phyloP scores from a whole-genome alignment of 139 green algal species.

The Astrephomene gubernaculifera region DNA sequence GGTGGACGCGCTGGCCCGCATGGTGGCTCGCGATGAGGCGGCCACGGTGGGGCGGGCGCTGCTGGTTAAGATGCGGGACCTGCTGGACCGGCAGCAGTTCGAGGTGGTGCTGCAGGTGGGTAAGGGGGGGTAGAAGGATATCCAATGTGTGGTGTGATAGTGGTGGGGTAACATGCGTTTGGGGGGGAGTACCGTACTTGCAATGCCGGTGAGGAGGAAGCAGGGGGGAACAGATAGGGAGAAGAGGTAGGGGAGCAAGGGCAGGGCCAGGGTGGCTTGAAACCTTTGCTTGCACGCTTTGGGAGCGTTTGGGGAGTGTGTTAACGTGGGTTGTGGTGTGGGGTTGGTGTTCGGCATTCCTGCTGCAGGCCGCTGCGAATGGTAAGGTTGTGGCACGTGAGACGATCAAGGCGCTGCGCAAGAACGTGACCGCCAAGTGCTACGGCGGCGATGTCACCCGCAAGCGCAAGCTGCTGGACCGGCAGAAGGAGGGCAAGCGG shows the following conservation, averaged over 20 bases:
- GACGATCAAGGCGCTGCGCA: constrained; percentile 80
- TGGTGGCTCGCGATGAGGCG: constrained; percentile 80
- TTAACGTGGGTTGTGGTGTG: too few species aligned
- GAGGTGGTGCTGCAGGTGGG: constrained; percentile 70
- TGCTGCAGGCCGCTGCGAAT: constrained; percentile 74
- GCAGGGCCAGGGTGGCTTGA: too few species aligned
- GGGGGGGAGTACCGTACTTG: too few species aligned
- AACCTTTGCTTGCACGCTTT: too few species aligned
- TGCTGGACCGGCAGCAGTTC: constrained; percentile 86
- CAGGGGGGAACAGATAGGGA: too few species aligned
- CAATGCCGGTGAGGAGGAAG: too few species aligned
- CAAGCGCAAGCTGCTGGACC: constrained; percentile 90
- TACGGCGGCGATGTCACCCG: constrained; percentile 85
- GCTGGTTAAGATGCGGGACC: constrained; percentile 69
- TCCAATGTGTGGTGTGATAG: too few species aligned
- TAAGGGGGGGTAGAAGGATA: too few species aligned
- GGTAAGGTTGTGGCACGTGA: constrained; percentile 82
- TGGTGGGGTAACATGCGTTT: too few species aligned
- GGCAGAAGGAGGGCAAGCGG: constrained; percentile 92
- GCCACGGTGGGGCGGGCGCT: constrained; percentile 67
- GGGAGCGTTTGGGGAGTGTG: too few species aligned
- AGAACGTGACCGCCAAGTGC: constrained; percentile 79
- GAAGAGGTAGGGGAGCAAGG: too few species aligned
- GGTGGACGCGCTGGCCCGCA: constrained; percentile 87
- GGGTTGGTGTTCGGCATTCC: not conserved